A percentile compares a stretch with the other conserved stretches of the same genome.
phyloP scores from a whole-genome alignment of 2,329 filamentous ascomycete species.

The Aspergillus japonicus region DNA sequence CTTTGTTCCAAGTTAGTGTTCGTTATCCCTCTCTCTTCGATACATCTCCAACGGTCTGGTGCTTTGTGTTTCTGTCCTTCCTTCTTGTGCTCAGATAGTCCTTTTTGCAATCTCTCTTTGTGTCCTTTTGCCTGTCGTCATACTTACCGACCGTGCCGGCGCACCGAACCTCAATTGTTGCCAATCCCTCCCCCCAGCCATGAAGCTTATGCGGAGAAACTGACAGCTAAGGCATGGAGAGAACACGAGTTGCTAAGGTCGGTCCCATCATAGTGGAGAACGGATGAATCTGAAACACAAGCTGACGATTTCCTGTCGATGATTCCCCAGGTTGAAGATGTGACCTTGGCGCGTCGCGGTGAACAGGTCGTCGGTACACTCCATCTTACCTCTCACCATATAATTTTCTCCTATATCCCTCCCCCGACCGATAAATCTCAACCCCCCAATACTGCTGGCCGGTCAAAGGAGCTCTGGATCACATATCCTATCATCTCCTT shows the following conservation, averaged over 20 bases:
- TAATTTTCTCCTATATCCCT: slow-evolving; percentile 62
- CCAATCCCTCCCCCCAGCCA: slow-evolving; percentile 14
- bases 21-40: neutral
- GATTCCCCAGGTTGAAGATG: slow-evolving; percentile 50
- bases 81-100: neutral
- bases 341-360: slow-evolving; percentile 58
- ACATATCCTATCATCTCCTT: slow-evolving; percentile 88
- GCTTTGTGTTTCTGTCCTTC: neutral
- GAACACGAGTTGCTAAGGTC: slow-evolving; percentile 47
- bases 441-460: slow-evolving; percentile 42
- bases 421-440: slow-evolving; percentile 39
- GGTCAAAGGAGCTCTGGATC: slow-evolving; percentile 78
- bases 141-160: slow-evolving; percentile 6
- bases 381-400: slow-evolving; percentile 62
- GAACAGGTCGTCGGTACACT: slow-evolving; percentile 59
- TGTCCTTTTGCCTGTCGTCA: neutral
- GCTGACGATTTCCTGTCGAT: slow-evolving; percentile 8
- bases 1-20: neutral
- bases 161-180: slow-evolving; percentile 5
- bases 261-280: neutral
- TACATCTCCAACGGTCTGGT: neutral
- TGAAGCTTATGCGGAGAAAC: slow-evolving; percentile 35
- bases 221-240: slow-evolving; percentile 43
- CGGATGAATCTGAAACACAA: neutral
- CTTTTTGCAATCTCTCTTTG: neutral